Evolutionary conservation across 495 filamentous ascomycete species (phyloP), one percentile per base, ranked within the genome.

Genomic region (Podospora pseudopauciseta): DNA sequence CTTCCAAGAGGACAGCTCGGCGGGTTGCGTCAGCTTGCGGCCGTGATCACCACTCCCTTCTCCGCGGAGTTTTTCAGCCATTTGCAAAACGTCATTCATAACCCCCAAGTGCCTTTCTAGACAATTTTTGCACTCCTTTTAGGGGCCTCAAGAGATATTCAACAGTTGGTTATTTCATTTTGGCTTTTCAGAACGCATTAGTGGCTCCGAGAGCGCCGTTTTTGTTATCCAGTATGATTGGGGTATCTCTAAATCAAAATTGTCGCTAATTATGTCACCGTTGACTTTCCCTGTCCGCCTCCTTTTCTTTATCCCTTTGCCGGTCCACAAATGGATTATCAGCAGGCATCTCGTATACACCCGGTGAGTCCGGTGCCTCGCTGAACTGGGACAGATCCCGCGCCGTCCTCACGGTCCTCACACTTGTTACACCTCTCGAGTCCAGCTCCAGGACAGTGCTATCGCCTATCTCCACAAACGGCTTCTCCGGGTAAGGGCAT

Each of bases 1-100:
- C 58, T 85, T 84, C 70, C 67, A 80, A 56, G 82, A 84, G 69
- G 75, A 81, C 65, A 82, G 75, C 57, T 30, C 75, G 15, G 64
- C 19, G 27, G 77, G 75, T 5, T 80, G 78, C 68, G 63, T 80
- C 18, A 79, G 75, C 59, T 67, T 79, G 63, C 13, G 5, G 28
- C 59, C 59, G 32, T 61, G 59, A 32, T 58, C n/a, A 27, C 6
- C 23, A 23, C 23, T 23, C 23, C 23, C 23, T 23, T 23, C 23
- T 23, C 23, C 23, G 23, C 23, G 23, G 23, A 23, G 1, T 23
- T 23, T 58, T 20, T 27, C n/a, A n/a, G 13, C 6, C 18, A 20
- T 27, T 20, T 58, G 16, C 16, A 9, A 13, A 18, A 5, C 20
- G 20, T 5, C 16, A 4, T 56, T 56, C 23, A 23, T 2, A 23